Evolutionary conservation across 345 rosid genomes (phyloP).

Genomic region (Diplotaxis tenuifolia): DNA sequence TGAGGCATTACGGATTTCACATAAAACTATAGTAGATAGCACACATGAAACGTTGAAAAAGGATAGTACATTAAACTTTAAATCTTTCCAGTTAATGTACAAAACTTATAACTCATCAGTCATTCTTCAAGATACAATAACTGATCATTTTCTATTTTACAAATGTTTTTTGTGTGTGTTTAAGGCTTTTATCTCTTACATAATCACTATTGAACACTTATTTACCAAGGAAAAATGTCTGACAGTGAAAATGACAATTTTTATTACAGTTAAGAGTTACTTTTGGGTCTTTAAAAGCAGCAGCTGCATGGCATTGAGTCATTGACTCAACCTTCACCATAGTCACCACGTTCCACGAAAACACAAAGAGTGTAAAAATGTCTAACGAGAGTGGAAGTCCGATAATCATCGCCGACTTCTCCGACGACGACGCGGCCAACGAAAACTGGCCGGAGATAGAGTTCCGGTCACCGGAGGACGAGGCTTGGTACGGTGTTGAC

Average conservation of each 20-base stretch:
- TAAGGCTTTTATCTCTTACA: not conserved
- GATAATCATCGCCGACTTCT: not conserved
- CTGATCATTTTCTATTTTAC: not conserved
- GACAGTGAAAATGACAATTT: not conserved
- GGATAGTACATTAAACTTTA: too few relatives aligned
- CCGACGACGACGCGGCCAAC: not conserved
- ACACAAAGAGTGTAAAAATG: not conserved
- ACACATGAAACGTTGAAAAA: too few relatives aligned
- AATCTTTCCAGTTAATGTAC: too few relatives aligned
- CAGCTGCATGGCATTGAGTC: not conserved
- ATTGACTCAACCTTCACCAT: not conserved
- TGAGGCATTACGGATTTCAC: not conserved
- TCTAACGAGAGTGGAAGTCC: not conserved
- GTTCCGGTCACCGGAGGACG: slow-evolving; percentile 33
- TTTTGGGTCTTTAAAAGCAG: not conserved
- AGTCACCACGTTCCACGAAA: not conserved
- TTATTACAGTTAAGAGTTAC: not conserved
- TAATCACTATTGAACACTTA: too few relatives aligned
- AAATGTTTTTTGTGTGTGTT: not conserved
- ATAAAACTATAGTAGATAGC: too few relatives aligned
- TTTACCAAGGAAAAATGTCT: too few relatives aligned
- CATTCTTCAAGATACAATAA: not conserved
- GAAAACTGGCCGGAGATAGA: slow-evolving; percentile 25
- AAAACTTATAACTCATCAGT: too few relatives aligned
- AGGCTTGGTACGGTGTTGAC: slow-evolving; percentile 33